phyloP scores from a whole-genome alignment of 345 rosid genomes.

The Combretum micranthum region DNA sequence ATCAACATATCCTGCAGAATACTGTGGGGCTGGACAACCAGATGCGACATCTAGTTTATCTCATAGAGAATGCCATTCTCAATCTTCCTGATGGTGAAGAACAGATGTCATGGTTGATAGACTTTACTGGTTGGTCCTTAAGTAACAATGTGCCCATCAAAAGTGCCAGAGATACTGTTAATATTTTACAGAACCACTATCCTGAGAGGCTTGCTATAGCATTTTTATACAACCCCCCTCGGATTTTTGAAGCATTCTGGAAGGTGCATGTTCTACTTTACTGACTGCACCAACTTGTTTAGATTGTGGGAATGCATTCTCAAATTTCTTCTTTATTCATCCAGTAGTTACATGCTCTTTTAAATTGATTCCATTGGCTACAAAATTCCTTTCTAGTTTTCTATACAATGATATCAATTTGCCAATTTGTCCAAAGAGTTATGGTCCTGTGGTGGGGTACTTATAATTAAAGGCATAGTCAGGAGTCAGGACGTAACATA shows the following conservation, averaged over 20 bases:
- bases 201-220: constrained; percentile 93
- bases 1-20: constrained; percentile 43
- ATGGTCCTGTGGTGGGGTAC: too few relatives aligned
- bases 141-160: constrained; percentile 63
- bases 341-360: too few relatives aligned
- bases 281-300: too few relatives aligned
- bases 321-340: too few relatives aligned
- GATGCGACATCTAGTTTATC: constrained; percentile 74
- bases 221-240: constrained; percentile 88
- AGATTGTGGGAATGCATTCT: too few relatives aligned
- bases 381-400: too few relatives aligned
- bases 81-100: constrained; percentile 91
- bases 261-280: constrained; percentile 39
- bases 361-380: too few relatives aligned
- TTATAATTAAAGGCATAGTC: too few relatives aligned
- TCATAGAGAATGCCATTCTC: constrained; percentile 81
- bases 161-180: constrained; percentile 68
- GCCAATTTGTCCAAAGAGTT: too few relatives aligned
- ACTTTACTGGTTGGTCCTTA: constrained; percentile 82
- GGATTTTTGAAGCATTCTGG: constrained; percentile 96
- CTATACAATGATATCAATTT: too few relatives aligned
- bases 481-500: too few relatives aligned
- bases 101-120: constrained; percentile 92
- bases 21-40: constrained; percentile 62
- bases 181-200: constrained; percentile 78